Base-by-base conservation (phyloP, 2,329 filamentous ascomycete genomes). In the Cladosporium sp. region DNA sequence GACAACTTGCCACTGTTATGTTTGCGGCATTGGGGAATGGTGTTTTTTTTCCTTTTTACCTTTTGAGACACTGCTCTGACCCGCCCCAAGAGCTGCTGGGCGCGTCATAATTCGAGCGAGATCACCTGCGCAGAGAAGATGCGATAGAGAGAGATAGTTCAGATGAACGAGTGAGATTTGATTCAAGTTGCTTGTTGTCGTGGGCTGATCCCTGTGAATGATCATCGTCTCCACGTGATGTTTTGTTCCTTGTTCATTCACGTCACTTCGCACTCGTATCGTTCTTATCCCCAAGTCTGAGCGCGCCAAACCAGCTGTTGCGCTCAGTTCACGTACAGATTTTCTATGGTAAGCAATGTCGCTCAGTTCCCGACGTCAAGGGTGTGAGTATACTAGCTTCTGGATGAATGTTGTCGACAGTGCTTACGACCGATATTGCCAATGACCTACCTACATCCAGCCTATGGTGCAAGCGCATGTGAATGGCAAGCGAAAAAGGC, bases 51-150 rank as follows among this genome's bases (percentile, higher is more conserved):
- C 26, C 46, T 63, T 54, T 21, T 7, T 28, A 39, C 34, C 34
- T 63, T 53, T n/a, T n/a, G n/a, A n/a, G 25, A 14, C 8, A 49
- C 39, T n/a, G 25, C 43, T 59, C 39, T 26, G 23, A 59, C 36
- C n/a, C 5, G 51, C 30, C 51, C 10, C 30, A 30, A 54, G 51
- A 54, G 30, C 51, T 54, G 51, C 26, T 28, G 18, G 51, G 26
- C 51, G 51, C 18, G 51, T 54, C 30, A 86, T 86, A 67, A 81
- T 93, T 68, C 90, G 2, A 90, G 91, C 8, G 79, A 28, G 39
- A 58, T 48, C 25, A 18, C 25, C n/a, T 32, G 25, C 51, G 5
- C 51, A 54, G 51, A 13, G 56, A 49, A 46, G 39, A 56, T 32
- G 16, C 23, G 56, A n/a, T 51, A 46, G 53, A 39, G 63, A 65